Evolutionary conservation across 176 grass and related monocot genomes (phyloP).

Genomic region (Oryza meyeriana): DNA sequence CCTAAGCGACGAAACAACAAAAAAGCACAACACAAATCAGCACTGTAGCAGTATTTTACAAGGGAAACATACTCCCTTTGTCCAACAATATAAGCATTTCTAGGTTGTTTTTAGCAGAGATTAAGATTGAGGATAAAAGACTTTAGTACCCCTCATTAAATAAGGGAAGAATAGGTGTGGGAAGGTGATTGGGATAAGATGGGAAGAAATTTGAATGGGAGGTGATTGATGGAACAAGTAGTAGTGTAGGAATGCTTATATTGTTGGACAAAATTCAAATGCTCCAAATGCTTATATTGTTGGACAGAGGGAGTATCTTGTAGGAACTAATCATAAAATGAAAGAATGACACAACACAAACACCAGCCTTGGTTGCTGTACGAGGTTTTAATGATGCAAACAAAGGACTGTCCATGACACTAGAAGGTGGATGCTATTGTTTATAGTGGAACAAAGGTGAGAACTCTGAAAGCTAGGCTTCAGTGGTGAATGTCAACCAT

Average conservation of each 20-base stretch:
- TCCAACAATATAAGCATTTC: too few species aligned
- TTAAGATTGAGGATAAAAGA: too few species aligned
- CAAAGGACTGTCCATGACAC: not conserved
- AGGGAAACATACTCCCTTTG: not conserved
- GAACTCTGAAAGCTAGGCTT: not conserved
- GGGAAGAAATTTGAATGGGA: too few species aligned
- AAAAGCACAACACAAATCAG: slow-evolving; percentile 5
- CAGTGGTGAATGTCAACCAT: not conserved
- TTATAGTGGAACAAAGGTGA: slow-evolving; percentile 2
- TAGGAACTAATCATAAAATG: not conserved
- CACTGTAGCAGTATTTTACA: not conserved
- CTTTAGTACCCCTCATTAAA: too few species aligned
- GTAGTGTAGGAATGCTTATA: too few species aligned
- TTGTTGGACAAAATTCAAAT: too few species aligned
- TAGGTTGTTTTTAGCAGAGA: too few species aligned
- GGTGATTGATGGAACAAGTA: too few species aligned
- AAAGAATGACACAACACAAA: not conserved
- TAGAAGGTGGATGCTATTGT: not conserved
- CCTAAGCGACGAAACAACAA: slow-evolving; percentile 31
- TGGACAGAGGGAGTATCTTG: too few species aligned
- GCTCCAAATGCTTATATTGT: too few species aligned
- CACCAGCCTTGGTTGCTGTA: not conserved
- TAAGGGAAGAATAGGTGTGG: too few species aligned
- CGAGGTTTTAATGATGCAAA: not conserved
- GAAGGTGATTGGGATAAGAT: too few species aligned